Percentiles rank a stretch among this genome's conserved stretches.
Evolutionary conservation across 2,329 filamentous ascomycete genomes (phyloP).

Genomic region (Fonsecaea nubica): DNA sequence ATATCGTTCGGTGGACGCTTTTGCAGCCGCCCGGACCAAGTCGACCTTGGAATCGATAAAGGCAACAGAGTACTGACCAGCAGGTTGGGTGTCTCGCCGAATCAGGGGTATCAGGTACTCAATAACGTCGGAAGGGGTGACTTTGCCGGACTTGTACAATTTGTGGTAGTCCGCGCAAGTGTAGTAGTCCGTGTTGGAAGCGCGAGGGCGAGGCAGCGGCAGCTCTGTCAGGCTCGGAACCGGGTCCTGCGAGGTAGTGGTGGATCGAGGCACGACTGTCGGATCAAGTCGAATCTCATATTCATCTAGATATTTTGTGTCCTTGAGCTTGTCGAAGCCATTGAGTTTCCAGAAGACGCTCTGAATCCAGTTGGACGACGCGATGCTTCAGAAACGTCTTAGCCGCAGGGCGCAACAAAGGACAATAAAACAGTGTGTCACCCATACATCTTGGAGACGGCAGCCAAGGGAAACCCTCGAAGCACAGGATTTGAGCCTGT

Average conservation of each 20-base stretch:
- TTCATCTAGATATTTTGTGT: conserved; percentile 61
- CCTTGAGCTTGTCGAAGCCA: conserved; percentile 65
- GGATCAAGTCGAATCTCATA: conserved; percentile 63
- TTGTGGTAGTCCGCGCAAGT: conserved; percentile 78
- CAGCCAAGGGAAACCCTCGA: conserved; percentile 67
- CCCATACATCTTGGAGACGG: conserved; percentile 67
- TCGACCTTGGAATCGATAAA: conserved; percentile 74
- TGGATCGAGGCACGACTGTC: conserved; percentile 58
- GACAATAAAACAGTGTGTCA: not conserved
- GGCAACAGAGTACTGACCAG: conserved; percentile 70
- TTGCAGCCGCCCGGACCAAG: conserved; percentile 70
- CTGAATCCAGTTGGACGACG: conserved; percentile 66
- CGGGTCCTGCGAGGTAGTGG: conserved; percentile 23
- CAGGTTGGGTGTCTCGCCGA: conserved; percentile 61
- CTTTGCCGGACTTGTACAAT: conserved; percentile 71
- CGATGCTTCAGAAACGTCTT: conserved; percentile 53
- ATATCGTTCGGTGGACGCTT: conserved; percentile 75
- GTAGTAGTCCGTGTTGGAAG: conserved; percentile 61
- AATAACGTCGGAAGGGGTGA: conserved; percentile 75
- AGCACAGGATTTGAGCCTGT: conserved; percentile 72
- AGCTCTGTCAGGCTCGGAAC: conserved; percentile 35
- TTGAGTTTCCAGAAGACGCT: conserved; percentile 74
- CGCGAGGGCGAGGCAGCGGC: conserved; percentile 46
- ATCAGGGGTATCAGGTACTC: conserved; percentile 75
- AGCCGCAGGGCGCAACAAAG: conserved; percentile 1